phyloP scores from a whole-genome alignment of 208 protist species.

The Trypanosomatidae sp. region DNA sequence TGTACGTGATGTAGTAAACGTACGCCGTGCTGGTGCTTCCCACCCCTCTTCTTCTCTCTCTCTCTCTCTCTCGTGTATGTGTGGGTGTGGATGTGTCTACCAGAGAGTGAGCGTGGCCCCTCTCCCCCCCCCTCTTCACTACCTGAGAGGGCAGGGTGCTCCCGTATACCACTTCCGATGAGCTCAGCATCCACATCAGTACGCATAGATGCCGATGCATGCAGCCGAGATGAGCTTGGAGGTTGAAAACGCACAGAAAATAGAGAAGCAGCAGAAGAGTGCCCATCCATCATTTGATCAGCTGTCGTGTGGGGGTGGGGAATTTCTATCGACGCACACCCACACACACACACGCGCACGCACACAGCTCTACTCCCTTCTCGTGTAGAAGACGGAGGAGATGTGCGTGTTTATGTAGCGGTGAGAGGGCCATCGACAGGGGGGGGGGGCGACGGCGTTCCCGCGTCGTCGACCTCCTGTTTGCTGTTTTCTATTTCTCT shows the following conservation, averaged over 20 bases:
- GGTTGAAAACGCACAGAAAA: not conserved
- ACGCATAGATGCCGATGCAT: not conserved
- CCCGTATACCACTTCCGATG: not conserved
- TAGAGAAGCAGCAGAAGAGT: not conserved
- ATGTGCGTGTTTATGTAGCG: not conserved
- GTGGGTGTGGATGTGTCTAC: not conserved
- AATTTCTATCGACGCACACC: not conserved
- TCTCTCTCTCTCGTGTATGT: slow-evolving; percentile 1
- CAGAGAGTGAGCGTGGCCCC: not conserved
- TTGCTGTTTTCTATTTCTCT: not conserved
- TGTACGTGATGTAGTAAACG: not conserved
- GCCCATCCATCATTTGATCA: not conserved
- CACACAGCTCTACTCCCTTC: not conserved
- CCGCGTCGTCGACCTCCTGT: not conserved
- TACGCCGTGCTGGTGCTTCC: not conserved
- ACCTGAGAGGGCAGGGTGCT: not conserved
- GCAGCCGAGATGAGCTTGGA: not conserved
- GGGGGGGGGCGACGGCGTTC: not conserved
- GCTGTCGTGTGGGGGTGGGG: not conserved
- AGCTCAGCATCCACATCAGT: not conserved
- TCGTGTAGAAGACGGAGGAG: not conserved
- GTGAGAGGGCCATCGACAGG: not conserved
- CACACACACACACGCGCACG: not conserved
- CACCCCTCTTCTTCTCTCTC: not conserved
- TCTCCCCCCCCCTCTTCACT: not conserved